These are phyloP conservation scores for Claviceps monticola DNA, from an alignment of 2,329 filamentous ascomycete species.

Conservation along the genomic window DNA sequence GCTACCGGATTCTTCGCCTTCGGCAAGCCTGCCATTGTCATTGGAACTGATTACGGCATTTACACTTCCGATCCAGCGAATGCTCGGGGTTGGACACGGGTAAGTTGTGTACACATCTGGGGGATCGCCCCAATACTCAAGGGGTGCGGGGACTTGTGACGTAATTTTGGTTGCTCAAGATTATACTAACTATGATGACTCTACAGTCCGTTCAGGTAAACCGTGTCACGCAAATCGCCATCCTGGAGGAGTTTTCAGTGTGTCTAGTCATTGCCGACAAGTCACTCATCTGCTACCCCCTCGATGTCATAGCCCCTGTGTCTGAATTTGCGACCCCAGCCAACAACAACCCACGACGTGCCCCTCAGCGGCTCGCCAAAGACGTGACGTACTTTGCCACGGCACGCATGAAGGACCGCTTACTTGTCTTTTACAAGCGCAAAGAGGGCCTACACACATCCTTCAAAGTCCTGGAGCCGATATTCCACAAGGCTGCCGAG, in stretches of 20 bases:
- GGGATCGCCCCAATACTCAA: background rate
- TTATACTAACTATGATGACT: conserved; percentile 1
- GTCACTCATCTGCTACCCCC: conserved; percentile 80
- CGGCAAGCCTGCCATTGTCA: conserved; percentile 76
- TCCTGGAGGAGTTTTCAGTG: conserved; percentile 89
- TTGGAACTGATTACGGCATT: conserved; percentile 90
- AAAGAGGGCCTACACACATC: conserved; percentile 83
- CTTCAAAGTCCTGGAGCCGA: conserved; percentile 93
- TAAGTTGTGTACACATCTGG: conserved; percentile 28
- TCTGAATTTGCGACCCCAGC: conserved; percentile 46
- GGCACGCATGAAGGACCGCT: conserved; percentile 92
- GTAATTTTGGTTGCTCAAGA: background rate
- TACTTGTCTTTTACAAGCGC: conserved; percentile 92
- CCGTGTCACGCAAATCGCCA: conserved; percentile 80
- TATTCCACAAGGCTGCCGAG: conserved; percentile 83
- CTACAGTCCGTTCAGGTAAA: conserved; percentile 57
- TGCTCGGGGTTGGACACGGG: conserved; percentile 79
- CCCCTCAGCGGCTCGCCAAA: conserved; percentile 84
- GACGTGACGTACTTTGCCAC: conserved; percentile 96
- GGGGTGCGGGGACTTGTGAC: background rate
- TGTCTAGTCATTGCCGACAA: conserved; percentile 88
- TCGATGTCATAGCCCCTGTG: conserved; percentile 65
- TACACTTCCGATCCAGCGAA: conserved; percentile 81
- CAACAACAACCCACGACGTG: conserved; percentile 62
- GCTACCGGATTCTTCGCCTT: conserved; percentile 78